phyloP scores from a whole-genome alignment of 1,139 yeast genomes.

The Martiniozyma asiatica region DNA sequence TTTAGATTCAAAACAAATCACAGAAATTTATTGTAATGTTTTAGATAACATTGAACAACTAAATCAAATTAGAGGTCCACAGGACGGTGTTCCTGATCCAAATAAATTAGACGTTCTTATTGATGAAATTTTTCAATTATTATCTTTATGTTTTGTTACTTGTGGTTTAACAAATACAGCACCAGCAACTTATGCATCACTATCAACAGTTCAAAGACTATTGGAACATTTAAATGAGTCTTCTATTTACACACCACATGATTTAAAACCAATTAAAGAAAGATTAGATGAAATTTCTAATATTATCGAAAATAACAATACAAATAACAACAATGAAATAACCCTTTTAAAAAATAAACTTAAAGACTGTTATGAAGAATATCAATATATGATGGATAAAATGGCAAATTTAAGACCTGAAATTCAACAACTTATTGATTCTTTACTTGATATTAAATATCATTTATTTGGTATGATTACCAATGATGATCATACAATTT shows the following conservation, averaged over 20 bases:
- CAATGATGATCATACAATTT: slow-evolving; percentile 10
- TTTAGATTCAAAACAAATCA: slow-evolving; percentile 53
- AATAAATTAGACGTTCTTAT: slow-evolving; percentile 53
- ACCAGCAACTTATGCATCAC: slow-evolving; percentile 86
- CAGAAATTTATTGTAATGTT: slow-evolving; percentile 30
- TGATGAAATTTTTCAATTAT: slow-evolving; percentile 80
- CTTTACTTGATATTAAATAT: slow-evolving; percentile 38
- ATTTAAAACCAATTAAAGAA: slow-evolving; percentile 60
- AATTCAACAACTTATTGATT: slow-evolving; percentile 38
- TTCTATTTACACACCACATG: slow-evolving; percentile 72
- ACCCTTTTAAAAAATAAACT: slow-evolving; percentile 46
- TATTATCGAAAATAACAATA: slow-evolving; percentile 33
- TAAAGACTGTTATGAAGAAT: slow-evolving; percentile 43
- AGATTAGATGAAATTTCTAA: slow-evolving; percentile 56
- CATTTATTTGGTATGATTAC: slow-evolving; percentile 17
- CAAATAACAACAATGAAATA: slow-evolving; percentile 31
- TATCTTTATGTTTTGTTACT: slow-evolving; percentile 77
- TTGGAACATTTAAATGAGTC: slow-evolving; percentile 73
- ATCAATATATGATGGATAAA: slow-evolving; percentile 37
- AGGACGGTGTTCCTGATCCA: slow-evolving; percentile 7
- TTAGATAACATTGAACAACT: slow-evolving; percentile 21
- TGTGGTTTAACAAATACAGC: slow-evolving; percentile 85
- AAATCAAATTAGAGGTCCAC: slow-evolving; percentile 24
- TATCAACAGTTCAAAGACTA: slow-evolving; percentile 72
- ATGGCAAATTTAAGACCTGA: slow-evolving; percentile 43